Conservation (phyloP, 345 rosid genomes). For the Pugionium cornutum region DNA sequence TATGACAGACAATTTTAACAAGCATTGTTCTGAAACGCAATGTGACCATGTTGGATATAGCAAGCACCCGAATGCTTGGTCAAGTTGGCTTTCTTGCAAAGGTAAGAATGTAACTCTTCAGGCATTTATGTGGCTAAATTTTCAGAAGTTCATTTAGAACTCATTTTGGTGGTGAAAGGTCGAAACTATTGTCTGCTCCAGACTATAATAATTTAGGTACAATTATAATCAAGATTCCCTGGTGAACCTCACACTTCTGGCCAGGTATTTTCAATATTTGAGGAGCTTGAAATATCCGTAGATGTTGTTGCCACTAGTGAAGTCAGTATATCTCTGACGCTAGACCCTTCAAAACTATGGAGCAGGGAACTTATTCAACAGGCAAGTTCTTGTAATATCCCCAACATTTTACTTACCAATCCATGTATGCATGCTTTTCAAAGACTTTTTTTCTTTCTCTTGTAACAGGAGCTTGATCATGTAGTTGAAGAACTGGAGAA, state of each 20-base stretch:
- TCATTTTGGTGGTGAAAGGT: no score
- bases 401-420: constrained; percentile 11
- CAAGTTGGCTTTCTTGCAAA: constrained; percentile 97
- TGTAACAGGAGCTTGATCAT: constrained; percentile 91
- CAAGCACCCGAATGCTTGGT: constrained; percentile 98
- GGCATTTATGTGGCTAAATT: constrained; percentile 11
- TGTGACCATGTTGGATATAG: constrained; percentile 98
- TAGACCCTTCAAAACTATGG: constrained; percentile 98
- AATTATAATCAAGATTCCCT: background rate
- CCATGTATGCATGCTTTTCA: background rate
- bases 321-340: constrained; percentile 95
- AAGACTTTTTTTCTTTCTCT: constrained; percentile 6
- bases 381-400: constrained; percentile 54
- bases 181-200: constrained; percentile 11
- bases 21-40: constrained; percentile 97
- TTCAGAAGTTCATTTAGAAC: background rate
- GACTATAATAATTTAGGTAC: background rate
- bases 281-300: constrained; percentile 93
- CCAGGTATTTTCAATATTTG: constrained; percentile 91
- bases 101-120: constrained; percentile 45
- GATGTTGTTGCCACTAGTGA: constrained; percentile 99
- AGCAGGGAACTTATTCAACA: constrained; percentile 97
- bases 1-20: constrained; percentile 81
- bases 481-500: constrained; percentile 97
- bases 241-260: constrained; percentile 19